These are phyloP conservation scores for Chaetoceros muelleri DNA, from an alignment of 108 stramenopile species.

Conservation along the genomic window DNA sequence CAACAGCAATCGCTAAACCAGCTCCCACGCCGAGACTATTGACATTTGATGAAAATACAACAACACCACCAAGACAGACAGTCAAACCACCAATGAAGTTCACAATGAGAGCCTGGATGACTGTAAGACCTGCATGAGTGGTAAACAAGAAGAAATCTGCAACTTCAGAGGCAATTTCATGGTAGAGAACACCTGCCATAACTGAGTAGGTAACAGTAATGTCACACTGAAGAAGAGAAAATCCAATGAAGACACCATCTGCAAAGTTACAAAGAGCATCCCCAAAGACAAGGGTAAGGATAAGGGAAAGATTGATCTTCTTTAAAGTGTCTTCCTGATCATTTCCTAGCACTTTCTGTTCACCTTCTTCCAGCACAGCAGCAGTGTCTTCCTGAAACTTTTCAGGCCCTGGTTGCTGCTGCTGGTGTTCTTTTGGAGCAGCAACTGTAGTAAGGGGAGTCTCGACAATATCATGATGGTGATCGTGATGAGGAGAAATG, in stretches of 20 bases:
- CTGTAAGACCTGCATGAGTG: constrained; percentile 4
- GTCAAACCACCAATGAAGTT: constrained; percentile 11
- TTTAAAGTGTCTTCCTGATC: neutral
- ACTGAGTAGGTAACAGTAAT: neutral
- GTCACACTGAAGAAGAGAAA: constrained; percentile 10
- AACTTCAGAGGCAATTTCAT: constrained; percentile 24
- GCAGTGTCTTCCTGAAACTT: no score
- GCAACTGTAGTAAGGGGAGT: neutral
- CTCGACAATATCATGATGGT: neutral
- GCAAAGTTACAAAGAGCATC: constrained; percentile 19
- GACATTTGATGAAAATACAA: constrained; percentile 1
- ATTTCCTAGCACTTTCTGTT: no score
- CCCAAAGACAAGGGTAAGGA: constrained; percentile 3
- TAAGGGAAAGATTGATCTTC: neutral
- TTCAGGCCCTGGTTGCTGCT: no score
- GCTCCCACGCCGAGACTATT: constrained; percentile 1
- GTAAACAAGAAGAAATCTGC: constrained; percentile 21
- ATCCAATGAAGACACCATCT: constrained; percentile 21
- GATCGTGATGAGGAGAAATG: constrained; percentile 28
- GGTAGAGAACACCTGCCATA: constrained; percentile 9
- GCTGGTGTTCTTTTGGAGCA: no score
- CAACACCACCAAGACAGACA: constrained; percentile 6
- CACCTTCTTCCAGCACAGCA: no score
- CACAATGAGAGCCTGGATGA: constrained; percentile 6
- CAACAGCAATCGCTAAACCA: constrained; percentile 13